Conservation (phyloP, 228 moss, liverwort and hornwort species). For the Sphagnum fallax region DNA sequence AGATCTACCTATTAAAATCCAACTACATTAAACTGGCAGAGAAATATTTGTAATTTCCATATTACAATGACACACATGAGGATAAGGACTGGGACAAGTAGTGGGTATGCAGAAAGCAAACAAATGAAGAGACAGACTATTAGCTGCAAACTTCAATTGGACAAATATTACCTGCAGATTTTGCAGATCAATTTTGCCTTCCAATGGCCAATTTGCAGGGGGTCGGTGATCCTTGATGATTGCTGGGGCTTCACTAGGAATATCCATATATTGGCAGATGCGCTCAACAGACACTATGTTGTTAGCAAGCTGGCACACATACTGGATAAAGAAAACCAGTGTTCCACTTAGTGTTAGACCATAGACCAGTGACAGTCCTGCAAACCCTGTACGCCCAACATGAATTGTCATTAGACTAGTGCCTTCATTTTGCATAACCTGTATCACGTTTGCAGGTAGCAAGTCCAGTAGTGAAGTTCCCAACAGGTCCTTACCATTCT, state of each 20-base stretch:
- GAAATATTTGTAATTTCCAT: not conserved
- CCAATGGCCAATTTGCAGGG: slow-evolving; percentile 23
- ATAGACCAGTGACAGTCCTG: slow-evolving; percentile 42
- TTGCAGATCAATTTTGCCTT: slow-evolving; percentile 49
- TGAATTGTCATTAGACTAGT: too few relatives aligned
- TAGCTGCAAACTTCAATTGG: not conserved
- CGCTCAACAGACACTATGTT: slow-evolving; percentile 53
- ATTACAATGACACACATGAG: not conserved
- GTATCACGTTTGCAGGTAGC: too few relatives aligned
- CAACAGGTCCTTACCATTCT: too few relatives aligned
- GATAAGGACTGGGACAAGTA: not conserved
- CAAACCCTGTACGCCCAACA: slow-evolving; percentile 35
- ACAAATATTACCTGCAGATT: slow-evolving; percentile 20
- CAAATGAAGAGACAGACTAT: not conserved
- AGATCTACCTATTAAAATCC: not conserved
- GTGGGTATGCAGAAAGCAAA: not conserved
- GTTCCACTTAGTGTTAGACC: slow-evolving; percentile 34
- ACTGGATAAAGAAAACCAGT: slow-evolving; percentile 43
- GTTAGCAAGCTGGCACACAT: slow-evolving; percentile 33
- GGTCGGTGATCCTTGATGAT: slow-evolving; percentile 31
- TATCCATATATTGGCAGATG: slow-evolving; percentile 37
- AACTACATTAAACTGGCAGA: not conserved
- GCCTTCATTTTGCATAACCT: too few relatives aligned
- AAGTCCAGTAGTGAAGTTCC: too few relatives aligned
- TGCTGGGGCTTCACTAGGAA: slow-evolving; percentile 39